These are phyloP conservation scores for Gossypium lobatum DNA, from an alignment of 441 rosid genomes.

Conservation along the genomic window DNA sequence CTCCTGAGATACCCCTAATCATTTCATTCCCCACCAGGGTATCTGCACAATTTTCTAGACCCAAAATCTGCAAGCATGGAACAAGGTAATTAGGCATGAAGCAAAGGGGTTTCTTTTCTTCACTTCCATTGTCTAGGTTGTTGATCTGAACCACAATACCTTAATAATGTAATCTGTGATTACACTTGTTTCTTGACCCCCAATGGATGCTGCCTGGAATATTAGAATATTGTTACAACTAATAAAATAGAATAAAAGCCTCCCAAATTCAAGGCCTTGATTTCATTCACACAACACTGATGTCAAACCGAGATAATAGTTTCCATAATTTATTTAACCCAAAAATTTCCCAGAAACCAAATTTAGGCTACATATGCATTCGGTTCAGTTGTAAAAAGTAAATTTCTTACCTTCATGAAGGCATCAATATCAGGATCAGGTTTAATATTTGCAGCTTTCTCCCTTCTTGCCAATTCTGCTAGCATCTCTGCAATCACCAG, in stretches of 20 bases:
- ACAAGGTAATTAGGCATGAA: neutral
- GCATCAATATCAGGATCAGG: constrained; percentile 61
- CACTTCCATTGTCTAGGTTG: neutral
- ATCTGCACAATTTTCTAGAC: constrained; percentile 50
- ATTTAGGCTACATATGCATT: neutral
- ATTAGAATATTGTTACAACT: neutral
- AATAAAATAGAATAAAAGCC: neutral
- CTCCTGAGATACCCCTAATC: constrained; percentile 56
- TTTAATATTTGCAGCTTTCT: constrained; percentile 41
- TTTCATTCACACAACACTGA: neutral
- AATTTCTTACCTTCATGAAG: constrained; percentile 50
- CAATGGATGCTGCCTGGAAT: constrained; percentile 25
- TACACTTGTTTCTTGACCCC: constrained; percentile 23
- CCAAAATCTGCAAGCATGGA: constrained; percentile 27
- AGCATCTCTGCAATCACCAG: constrained; percentile 35
- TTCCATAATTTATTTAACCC: neutral
- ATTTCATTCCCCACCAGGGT: constrained; percentile 42
- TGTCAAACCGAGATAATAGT: neutral
- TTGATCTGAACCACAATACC: constrained; percentile 12
- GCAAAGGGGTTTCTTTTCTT: neutral
- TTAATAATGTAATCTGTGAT: constrained; percentile 27
- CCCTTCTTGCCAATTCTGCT: constrained; percentile 43
- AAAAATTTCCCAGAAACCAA: neutral
- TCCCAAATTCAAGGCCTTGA: neutral
- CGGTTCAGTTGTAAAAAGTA: neutral